Conservation (phyloP, 495 filamentous ascomycete species). For the Penicillium bovifimosum region DNA sequence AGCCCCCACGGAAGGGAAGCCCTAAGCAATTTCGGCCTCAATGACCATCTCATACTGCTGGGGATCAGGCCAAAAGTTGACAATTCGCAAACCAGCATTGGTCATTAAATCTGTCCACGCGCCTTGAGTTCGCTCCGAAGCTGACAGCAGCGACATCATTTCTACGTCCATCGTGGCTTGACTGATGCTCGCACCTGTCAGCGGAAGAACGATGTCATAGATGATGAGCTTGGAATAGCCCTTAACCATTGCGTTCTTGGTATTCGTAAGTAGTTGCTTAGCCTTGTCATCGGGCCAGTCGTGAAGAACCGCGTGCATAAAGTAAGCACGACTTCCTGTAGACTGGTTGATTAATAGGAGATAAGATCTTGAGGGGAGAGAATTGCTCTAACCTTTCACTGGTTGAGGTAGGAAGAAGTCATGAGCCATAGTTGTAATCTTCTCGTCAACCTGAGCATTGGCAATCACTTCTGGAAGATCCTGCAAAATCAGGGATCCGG, state of each 20-base stretch:
- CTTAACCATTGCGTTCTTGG: conserved; percentile 33
- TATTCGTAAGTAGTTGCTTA: conserved; percentile 18
- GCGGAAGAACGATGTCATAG: conserved; percentile 40
- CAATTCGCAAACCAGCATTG: conserved; percentile 36
- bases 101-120: conserved; percentile 37
- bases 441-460: conserved; percentile 29
- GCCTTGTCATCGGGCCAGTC: conserved; percentile 37
- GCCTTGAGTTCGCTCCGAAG: conserved; percentile 30
- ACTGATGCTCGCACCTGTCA: conserved; percentile 21
- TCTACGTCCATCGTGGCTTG: conserved; percentile 32
- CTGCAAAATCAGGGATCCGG: conserved; percentile 42
- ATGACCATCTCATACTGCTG: conserved; percentile 29
- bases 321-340: conserved; percentile 35
- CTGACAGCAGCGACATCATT: conserved; percentile 33
- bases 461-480: conserved; percentile 43
- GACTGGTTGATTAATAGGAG: not conserved
- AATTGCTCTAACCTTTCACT: conserved; percentile 33
- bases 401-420: conserved; percentile 49
- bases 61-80: conserved; percentile 36
- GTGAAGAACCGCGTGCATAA: conserved; percentile 43
- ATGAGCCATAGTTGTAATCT: conserved; percentile 41
- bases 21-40: conserved; percentile 23
- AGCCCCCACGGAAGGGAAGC: too few species aligned
- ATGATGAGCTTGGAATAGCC: conserved; percentile 44
- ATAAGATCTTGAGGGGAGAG: not conserved